Conservation (phyloP, 2,329 filamentous ascomycete genomes). For the Mycocentrospora acerina region DNA sequence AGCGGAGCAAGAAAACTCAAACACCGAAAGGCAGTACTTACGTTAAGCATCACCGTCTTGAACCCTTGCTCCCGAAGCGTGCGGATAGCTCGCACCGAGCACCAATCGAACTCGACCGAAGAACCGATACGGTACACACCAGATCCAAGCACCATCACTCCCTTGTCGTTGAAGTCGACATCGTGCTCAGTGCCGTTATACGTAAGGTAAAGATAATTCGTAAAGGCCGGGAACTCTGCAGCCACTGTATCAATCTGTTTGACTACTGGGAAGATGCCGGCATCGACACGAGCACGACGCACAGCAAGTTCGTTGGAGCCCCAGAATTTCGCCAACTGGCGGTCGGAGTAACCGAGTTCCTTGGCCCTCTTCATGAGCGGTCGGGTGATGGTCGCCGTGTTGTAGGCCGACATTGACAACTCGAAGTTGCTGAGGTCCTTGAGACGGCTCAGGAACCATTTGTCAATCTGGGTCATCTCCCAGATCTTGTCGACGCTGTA, state of each 20-base stretch:
- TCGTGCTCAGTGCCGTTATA: conserved; percentile 92
- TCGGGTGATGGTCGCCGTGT: conserved; percentile 64
- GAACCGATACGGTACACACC: conserved; percentile 97
- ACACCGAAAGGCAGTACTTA: conserved; percentile 13
- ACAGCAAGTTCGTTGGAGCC: conserved; percentile 92
- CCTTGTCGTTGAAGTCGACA: conserved; percentile 80
- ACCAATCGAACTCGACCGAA: conserved; percentile 99
- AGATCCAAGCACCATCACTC: conserved; percentile 93
- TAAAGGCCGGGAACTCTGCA: conserved; percentile 90
- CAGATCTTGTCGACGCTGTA: conserved; percentile 97
- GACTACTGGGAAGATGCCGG: conserved; percentile 82
- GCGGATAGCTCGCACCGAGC: conserved; percentile 89
- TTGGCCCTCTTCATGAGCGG: conserved; percentile 80
- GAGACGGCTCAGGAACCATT: conserved; percentile 93
- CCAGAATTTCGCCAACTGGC: conserved; percentile 91
- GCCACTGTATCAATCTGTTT: conserved; percentile 99
- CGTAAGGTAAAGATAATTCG: conserved; percentile 95
- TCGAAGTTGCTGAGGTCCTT: conserved; percentile 89
- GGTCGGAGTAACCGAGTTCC: conserved; percentile 90
- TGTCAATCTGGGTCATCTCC: conserved; percentile 98
- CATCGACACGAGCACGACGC: conserved; percentile 78
- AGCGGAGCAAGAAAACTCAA: not conserved
- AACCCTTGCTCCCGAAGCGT: conserved; percentile 80
- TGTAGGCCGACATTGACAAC: conserved; percentile 72
- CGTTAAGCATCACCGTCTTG: conserved; percentile 95